These are phyloP conservation scores for Avicennia marina DNA, from an alignment of 257 asterid species.

Conservation along the genomic window DNA sequence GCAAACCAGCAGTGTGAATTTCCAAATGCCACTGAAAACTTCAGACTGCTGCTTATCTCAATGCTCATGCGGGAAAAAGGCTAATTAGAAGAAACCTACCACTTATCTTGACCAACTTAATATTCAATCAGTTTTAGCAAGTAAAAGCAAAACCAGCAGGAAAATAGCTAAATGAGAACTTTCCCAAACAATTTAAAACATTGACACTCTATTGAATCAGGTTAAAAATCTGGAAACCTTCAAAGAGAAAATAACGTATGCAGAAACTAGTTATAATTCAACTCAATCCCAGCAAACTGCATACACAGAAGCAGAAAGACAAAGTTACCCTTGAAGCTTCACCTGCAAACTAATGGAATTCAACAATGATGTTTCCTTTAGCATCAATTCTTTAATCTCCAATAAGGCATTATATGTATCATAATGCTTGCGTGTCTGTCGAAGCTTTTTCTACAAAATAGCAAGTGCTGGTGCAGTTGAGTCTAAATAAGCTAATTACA, in stretches of 20 bases:
- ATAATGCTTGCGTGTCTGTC: slow-evolving; percentile 60
- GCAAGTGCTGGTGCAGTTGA: slow-evolving; percentile 17
- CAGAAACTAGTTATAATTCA: too few relatives aligned
- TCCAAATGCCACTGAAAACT: background rate
- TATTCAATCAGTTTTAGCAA: too few relatives aligned
- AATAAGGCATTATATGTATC: slow-evolving; percentile 76
- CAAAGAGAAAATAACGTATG: too few relatives aligned
- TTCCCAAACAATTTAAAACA: too few relatives aligned
- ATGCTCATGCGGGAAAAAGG: too few relatives aligned
- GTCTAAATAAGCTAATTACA: slow-evolving; percentile 15
- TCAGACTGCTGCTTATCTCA: too few relatives aligned
- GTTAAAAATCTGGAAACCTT: too few relatives aligned
- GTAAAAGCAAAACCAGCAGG: background rate
- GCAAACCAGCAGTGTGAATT: background rate
- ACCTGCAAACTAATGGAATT: slow-evolving; percentile 86
- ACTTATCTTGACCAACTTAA: too few relatives aligned
- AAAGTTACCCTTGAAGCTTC: slow-evolving; percentile 14
- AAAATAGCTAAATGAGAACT: background rate
- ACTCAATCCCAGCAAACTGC: slow-evolving; percentile 4
- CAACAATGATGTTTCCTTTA: slow-evolving; percentile 77
- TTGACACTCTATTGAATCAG: too few relatives aligned
- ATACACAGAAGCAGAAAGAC: background rate
- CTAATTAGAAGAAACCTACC: background rate
- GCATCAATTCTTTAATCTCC: slow-evolving; percentile 81
- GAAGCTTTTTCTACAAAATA: slow-evolving; percentile 55